Evolutionary conservation across 345 rosid genomes (phyloP), one percentile per base, ranked within the genome.

Genomic region (Populus nigra): DNA sequence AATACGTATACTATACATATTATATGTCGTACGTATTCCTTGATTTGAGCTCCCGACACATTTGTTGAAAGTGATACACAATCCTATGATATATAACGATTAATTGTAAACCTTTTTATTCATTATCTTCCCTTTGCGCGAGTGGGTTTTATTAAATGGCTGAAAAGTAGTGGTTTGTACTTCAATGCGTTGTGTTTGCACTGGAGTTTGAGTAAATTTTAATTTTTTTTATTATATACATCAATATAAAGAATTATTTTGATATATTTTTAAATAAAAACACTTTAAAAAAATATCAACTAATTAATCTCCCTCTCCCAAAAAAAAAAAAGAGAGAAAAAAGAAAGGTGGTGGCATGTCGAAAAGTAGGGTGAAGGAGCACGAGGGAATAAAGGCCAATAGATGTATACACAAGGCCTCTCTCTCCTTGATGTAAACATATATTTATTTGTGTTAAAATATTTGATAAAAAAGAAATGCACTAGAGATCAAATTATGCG

Each of bases 41-140:
- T 36, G 10, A 39, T 68, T 68, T 41, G 25, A n/a, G 72, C 50
- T 36, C 31, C 18, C 73, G 16, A 36, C 17, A 25, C 5, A 18
- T 50, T 18, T 20, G 59, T 47, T 47, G 39, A 47, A 27, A n/a
- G 22, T 41, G 65, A 75, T 20, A 20, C 20, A 18, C 66, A 55
- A 80, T 79, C 82, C 15, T 69, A 69, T 35, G 79, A 82, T 83
- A 50, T 53, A 53, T 53, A 73, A 76, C 83, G 83, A 85, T 85
- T 81, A 78, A 85, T 80, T 77, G 62, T 38, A 77, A 82, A 68
- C 63, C 47, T 72, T 65, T 73, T 20, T 49, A 15, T 35, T 47
- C 13, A 0, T 53, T 62, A 18, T 39, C 15, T 73, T 2, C 35
- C 66, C 27, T 27, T 29, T 49, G 80, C 87, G 80, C 85, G 87